phyloP scores from a whole-genome alignment of 2,329 filamentous ascomycete genomes.

The Phialophora macrospora region DNA sequence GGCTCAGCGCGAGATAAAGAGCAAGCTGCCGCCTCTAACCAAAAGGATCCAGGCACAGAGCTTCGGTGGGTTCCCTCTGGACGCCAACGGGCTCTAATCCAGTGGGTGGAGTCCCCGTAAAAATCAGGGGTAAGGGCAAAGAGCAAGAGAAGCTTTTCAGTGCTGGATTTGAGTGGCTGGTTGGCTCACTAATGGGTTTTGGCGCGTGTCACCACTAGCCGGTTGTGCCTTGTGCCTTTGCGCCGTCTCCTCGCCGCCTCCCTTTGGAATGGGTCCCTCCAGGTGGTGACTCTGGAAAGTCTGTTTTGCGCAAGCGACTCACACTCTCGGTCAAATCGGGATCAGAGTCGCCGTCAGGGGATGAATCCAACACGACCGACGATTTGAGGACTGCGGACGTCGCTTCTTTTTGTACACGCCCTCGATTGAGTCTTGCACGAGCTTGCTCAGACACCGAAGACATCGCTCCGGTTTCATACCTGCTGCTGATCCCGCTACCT shows the following conservation, averaged over 20 bases:
- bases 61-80: neutral
- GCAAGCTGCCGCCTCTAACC: neutral
- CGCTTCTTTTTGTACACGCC: constrained; percentile 9
- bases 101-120: neutral
- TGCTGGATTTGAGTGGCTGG: constrained; percentile 19
- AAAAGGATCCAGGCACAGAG: constrained; percentile 1
- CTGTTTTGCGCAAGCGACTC: constrained; percentile 1
- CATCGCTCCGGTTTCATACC: constrained; percentile 21
- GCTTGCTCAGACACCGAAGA: constrained; percentile 18
- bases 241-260: constrained; percentile 8
- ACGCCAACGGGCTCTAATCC: neutral
- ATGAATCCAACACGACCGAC: constrained; percentile 17
- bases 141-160: neutral
- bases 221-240: constrained; percentile 17
- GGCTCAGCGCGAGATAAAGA: neutral
- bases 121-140: constrained; percentile 18
- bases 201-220: constrained; percentile 21
- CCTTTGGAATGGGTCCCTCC: constrained; percentile 7
- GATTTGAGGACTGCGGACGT: constrained; percentile 8
- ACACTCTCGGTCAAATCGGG: constrained; percentile 14
- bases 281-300: constrained; percentile 3
- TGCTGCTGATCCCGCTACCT: constrained; percentile 5
- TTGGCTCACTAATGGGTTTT: constrained; percentile 19
- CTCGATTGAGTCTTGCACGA: constrained; percentile 13
- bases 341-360: constrained; percentile 15